These are phyloP conservation scores for Penicillium longicatenatum DNA, from an alignment of 495 filamentous ascomycete genomes.

Conservation along the genomic window DNA sequence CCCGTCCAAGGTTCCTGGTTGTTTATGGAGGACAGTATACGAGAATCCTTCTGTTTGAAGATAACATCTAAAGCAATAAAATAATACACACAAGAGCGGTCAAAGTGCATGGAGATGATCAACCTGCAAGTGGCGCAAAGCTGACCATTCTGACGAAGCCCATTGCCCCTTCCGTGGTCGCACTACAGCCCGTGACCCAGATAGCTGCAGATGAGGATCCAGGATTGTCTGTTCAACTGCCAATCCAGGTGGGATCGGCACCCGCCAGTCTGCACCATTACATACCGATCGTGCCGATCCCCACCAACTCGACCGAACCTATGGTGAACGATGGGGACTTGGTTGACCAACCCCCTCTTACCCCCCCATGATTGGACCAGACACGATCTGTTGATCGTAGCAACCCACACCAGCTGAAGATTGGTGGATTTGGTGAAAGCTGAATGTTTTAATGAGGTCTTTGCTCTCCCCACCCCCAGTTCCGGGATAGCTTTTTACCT, in stretches of 20 bases:
- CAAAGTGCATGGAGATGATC: slow-evolving; percentile 17
- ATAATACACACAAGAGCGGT: slow-evolving; percentile 11
- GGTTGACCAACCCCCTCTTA: slow-evolving; percentile 6
- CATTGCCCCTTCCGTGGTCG: slow-evolving; percentile 24
- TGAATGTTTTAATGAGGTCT: slow-evolving; percentile 16
- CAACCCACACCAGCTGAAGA: slow-evolving; percentile 23
- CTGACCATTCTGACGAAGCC: slow-evolving; percentile 31
- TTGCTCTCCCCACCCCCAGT: slow-evolving; percentile 15
- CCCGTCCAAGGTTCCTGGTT: too few relatives aligned
- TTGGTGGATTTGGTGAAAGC: slow-evolving; percentile 9
- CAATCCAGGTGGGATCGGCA: slow-evolving; percentile 25
- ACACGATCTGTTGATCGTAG: slow-evolving; percentile 29
- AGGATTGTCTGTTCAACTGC: slow-evolving; percentile 18
- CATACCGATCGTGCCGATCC: slow-evolving; percentile 35
- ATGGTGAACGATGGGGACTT: slow-evolving; percentile 29
- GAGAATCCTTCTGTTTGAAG: too few relatives aligned
- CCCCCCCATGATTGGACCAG: slow-evolving; percentile 7
- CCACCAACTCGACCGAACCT: slow-evolving; percentile 24
- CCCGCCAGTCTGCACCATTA: slow-evolving; percentile 35
- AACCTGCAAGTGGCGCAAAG: slow-evolving; percentile 17
- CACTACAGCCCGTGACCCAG: slow-evolving; percentile 31
- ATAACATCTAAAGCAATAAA: too few relatives aligned
- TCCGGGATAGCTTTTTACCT: slow-evolving; percentile 4
- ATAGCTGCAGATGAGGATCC: slow-evolving; percentile 20
- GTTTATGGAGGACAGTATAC: too few relatives aligned